Evolutionary conservation across 2,329 filamentous ascomycete species (phyloP), one percentile per base, ranked within the genome.

Genomic region (Chrysoporthe cubensis): DNA sequence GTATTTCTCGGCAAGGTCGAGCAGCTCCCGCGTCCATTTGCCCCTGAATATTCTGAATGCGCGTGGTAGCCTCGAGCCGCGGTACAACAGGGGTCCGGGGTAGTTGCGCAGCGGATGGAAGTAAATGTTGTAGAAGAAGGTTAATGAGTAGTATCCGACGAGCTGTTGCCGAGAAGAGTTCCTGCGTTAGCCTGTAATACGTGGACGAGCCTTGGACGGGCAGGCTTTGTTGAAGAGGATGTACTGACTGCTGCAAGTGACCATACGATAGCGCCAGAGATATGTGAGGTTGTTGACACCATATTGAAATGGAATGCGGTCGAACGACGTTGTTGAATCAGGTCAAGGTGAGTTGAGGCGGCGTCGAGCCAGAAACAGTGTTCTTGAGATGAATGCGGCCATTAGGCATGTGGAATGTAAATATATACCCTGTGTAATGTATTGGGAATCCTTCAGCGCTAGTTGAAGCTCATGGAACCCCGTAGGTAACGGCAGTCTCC

Each of bases 71-170:
- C 46, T 48, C 1, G 62, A 65, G 56, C 65, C 68, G 58, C 61
- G 65, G 46, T 56, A 66, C 16, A 56, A 40, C 6, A 72, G 26
- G 3, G 67, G 70, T 0, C 69, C 67, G 3, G 69, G 67, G 14
- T 66, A 68, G 4, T 54, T 26, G 26, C 65, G 64, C 9, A 71
- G 65, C 3, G 67, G 70, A 37, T 71, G 71, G 34, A 71, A 40
- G 32, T 56, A 68, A 13, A 72, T 48, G 26, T 71, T 73, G 62
- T 66, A 62, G 44, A 69, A 18, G 48, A 52, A 57, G 44, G 16
- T 56, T 26, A 16, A 26, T 4, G 34, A 4, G n/a, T 8, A 60
- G 43, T 62, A 65, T 21, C 48, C 14, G 40, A 54, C 13, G 14
- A 67, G 60, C 67, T 69, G 26, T 26, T 44, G 6, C 37, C 21